Base-by-base conservation (phyloP, 169 alveolate genomes). In the Fabrea salina region DNA sequence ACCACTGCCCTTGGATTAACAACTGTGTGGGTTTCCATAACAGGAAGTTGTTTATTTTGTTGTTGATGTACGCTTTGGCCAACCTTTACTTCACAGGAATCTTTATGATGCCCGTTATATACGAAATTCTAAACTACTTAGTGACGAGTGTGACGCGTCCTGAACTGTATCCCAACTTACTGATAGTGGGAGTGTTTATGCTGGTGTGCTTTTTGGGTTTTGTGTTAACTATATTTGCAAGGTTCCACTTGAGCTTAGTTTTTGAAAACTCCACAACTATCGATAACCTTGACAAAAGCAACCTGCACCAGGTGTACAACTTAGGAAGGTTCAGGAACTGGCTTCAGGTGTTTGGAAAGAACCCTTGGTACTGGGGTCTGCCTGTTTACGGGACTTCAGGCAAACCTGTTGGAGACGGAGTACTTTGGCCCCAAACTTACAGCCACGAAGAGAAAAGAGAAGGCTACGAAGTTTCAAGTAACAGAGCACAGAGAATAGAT, bases 1-100 rank as follows among this genome's bases (percentile, higher is more conserved):
- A 92, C 80, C 96, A 92, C 74, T 92, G 96, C 68, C 96, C 96
- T 19, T 92, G 95, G 94, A 86, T 92, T 4, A 89, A 87, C 54
- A 92, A 91, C 74, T 92, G 96, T 70, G 85, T 92, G 11, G 96
- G 95, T 3, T 89, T 82, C 80, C 78, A 81, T 61, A 92, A 92
- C 70, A 59, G 93, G n/a, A 89, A 91, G 77, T 84, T 71, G 71
- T 92, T 92, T 70, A 80, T 87, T 40, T 81, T 86, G 37, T 76
- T 89, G 80, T 81, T 92, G 0, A 64, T 88, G 37, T 91, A 91
- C 53, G 43, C 90, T 25, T 72, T 75, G 70, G 44, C 71, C 5
- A 78, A 86, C 5, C 57, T 86, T n/a, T 44, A 82, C 22, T 86
- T 77, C 35, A 27, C 66, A 1, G 11, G 32, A 16, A 16, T 61